phyloP scores from a whole-genome alignment of 2,329 filamentous ascomycete species.

The Fusarium sacchari region DNA sequence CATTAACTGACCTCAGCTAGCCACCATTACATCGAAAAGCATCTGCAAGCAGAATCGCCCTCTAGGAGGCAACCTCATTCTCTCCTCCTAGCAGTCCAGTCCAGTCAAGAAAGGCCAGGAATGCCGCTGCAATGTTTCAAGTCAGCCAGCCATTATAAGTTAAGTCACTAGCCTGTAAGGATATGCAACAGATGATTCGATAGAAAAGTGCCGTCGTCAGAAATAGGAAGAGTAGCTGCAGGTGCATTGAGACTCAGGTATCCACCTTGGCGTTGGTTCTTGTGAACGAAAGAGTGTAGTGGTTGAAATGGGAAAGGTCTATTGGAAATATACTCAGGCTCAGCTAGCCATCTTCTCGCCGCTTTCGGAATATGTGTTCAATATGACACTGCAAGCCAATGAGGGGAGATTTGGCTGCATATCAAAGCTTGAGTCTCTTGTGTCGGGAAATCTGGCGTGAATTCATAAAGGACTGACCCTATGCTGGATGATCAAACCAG shows the following conservation, averaged over 20 bases:
- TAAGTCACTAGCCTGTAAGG: not conserved
- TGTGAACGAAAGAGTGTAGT: too few species aligned
- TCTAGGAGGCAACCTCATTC: too few species aligned
- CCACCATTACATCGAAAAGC: too few species aligned
- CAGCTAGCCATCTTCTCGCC: not conserved
- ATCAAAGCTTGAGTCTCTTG: not conserved
- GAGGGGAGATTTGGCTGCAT: accelerated
- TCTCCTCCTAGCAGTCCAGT: too few species aligned
- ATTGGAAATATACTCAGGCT: accelerated
- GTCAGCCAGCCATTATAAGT: not conserved
- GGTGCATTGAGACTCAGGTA: too few species aligned
- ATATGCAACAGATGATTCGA: not conserved
- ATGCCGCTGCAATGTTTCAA: too few species aligned
- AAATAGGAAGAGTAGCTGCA: too few species aligned
- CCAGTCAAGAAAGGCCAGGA: too few species aligned
- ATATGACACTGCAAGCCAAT: too few species aligned
- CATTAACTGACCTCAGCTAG: too few species aligned
- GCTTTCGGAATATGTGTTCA: not conserved
- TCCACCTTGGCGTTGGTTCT: too few species aligned
- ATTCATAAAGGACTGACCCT: not conserved
- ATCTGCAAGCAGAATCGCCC: too few species aligned
- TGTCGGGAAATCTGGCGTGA: accelerated
- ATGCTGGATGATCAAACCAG: not conserved
- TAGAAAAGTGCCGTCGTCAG: not conserved
- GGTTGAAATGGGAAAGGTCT: not conserved